phyloP scores from a whole-genome alignment of 2,329 filamentous ascomycete species.

The Curvularia spicifera region DNA sequence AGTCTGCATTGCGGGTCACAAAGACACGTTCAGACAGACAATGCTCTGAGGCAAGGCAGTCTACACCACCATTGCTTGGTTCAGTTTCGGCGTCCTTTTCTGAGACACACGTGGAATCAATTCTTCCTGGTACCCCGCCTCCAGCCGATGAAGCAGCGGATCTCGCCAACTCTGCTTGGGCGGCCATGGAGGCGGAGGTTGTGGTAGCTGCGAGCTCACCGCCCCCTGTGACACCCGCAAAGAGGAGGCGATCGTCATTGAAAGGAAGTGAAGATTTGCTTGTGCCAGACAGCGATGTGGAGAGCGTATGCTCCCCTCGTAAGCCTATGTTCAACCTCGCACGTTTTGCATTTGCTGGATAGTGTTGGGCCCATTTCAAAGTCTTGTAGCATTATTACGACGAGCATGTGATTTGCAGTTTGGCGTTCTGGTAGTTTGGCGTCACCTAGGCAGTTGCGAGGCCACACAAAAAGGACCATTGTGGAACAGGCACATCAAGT shows the following conservation, averaged over 20 bases:
- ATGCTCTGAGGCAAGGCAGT: conserved; percentile 16
- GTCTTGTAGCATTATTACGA: conserved; percentile 15
- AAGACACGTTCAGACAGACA: conserved; percentile 17
- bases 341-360: conserved; percentile 48
- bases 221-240: conserved; percentile 28
- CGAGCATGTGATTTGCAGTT: conserved; percentile 9
- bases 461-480: conserved; percentile 2
- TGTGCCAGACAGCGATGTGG: conserved; percentile 54
- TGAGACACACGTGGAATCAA: conserved; percentile 8
- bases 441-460: conserved; percentile 3
- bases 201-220: conserved; percentile 42
- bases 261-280: conserved; percentile 58
- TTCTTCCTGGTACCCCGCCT: conserved; percentile 17
- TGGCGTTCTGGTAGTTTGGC: conserved; percentile 10
- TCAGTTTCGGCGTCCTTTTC: not conserved
- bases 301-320: conserved; percentile 45
- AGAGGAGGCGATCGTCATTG: conserved; percentile 29
- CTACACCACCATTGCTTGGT: conserved; percentile 15
- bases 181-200: conserved; percentile 39
- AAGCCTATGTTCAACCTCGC: conserved; percentile 49
- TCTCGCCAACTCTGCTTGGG: conserved; percentile 37
- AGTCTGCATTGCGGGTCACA: conserved; percentile 2
- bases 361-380: conserved; percentile 11
- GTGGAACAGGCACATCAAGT: conserved; percentile 1
- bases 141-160: conserved; percentile 16